These are phyloP conservation scores for Cubamyces sp. DNA, from an alignment of 768 basidiomycete genomes.

Conservation along the genomic window DNA sequence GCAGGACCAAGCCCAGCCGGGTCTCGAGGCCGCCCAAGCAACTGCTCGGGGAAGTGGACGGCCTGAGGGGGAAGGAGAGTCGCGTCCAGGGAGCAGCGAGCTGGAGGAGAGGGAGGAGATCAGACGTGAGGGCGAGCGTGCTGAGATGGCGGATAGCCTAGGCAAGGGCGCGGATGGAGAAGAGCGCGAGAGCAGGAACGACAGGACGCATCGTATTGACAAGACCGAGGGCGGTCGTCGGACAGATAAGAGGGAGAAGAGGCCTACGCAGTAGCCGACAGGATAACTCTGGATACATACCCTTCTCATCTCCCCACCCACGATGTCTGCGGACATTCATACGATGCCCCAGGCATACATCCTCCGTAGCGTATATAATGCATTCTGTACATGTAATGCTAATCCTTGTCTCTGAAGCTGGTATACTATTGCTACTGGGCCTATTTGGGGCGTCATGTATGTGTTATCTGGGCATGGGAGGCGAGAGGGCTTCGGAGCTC, in stretches of 20 bases:
- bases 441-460: no score
- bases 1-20: background rate
- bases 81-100: constrained; percentile 10
- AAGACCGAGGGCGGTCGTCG: no score
- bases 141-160: constrained; percentile 36
- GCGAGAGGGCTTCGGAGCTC: constrained; percentile 4
- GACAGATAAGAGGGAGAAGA: background rate
- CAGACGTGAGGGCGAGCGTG: constrained; percentile 30
- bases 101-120: constrained; percentile 30
- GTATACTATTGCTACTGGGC: no score
- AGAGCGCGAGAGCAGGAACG: constrained; percentile 7
- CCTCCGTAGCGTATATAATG: constrained; percentile 13
- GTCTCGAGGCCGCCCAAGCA: background rate
- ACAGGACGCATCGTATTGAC: no score
- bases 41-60: background rate
- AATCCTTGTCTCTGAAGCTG: background rate
- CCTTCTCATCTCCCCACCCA: no score
- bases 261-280: background rate
- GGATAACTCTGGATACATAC: no score
- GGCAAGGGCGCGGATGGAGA: constrained; percentile 22
- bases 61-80: background rate
- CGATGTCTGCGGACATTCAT: no score
- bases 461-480: background rate
- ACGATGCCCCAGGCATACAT: background rate
- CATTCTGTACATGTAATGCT: constrained; percentile 14